Base-by-base conservation (phyloP, 2,329 filamentous ascomycete genomes). In the Verticillium albo-atrum region DNA sequence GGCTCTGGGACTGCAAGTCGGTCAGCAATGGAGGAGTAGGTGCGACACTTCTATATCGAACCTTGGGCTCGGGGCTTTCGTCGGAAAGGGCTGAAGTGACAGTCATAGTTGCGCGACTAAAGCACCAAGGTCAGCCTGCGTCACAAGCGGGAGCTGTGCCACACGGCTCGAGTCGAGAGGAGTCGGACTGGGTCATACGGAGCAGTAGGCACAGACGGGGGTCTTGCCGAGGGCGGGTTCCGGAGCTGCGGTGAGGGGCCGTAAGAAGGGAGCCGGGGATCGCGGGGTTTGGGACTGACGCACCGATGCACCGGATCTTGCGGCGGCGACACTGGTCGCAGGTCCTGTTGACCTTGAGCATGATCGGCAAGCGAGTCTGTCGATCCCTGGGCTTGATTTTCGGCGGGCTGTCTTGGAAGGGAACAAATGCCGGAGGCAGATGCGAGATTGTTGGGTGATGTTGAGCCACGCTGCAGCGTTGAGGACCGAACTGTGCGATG, bases 301-400 rank as follows among this genome's bases (percentile, higher is more conserved):
- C 58, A 67, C 64, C 59, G 35, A 65, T 62, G 51, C 65, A 67
- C 20, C 65, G 64, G 34, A 66, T 61, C 54, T 67, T 67, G 26
- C 65, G 64, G 25, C 62, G 55, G 37, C 65, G 61, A 61, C 65
- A 67, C 26, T 65, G 60, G 12, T 66, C 65, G 55, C 65, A 67
- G n/a, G 65, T 47, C 35, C 58, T 55, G 56, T 57, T 58, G 25
- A 55, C n/a, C 23, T 57, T 60, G 53, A 55, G 52, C 52, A 54
- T 54, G 10, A 3, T 54, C n/a, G n/a, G n/a, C 37, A 47, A 27
- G 14, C 35, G 17, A 42, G 35, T 10, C 15, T 10, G 30, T 14
- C 14, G 9, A 14, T 9, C 30, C 15, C 35, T n/a, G 7, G 17
- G 35, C 17, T 42, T 17, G 17, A 42, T 9, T 17, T 42, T 23